Evolutionary conservation across 169 alveolate genomes (phyloP), one percentile per base, ranked within the genome.

Genomic region (Plasmodium gaboni): DNA sequence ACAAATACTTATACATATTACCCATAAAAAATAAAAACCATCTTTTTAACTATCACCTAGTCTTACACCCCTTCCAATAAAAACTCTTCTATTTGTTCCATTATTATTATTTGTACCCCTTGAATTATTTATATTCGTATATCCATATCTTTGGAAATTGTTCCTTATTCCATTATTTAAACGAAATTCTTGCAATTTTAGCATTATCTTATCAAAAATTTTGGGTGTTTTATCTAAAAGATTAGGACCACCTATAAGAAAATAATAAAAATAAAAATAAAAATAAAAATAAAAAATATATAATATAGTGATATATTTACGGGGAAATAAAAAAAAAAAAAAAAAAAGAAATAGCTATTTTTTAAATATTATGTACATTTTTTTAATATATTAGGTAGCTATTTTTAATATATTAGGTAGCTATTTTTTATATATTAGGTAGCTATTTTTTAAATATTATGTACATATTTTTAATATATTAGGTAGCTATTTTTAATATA

Each of bases 51-150:
- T 91, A 28, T 69, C 92, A 13, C 97, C 97, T 59, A 95, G 73
- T 24, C 97, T 46, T 17, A 95, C 74, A 38, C 97, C 97, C 51
- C 97, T 72, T 1, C 97, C 97, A 24, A 94, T 90, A 68, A 95
- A 95, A 28, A 94, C 96, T 26, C 92, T 28, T 28, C 89, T 68
- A 10, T 69, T 90, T 48, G 89, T 19, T 13, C 61, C 17, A 9
- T 68, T 76, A 9, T 44, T 70, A 46, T 74, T 89, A 53, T 85
- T 80, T 10, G 91, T 53, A 32, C 70, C 55, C 42, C 87, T 51
- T 65, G 76, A 87, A 24, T 28, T 71, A 13, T 38, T 64, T 51
- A 50, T 92, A 86, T 28, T 48, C 17, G 89, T 65, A 88, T 51
- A 72, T 15, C 88, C 88, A 68, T 63, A 74, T 50, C 88, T 63